A percentile compares a stretch with the other conserved stretches of the same genome.
Evolutionary conservation across 768 basidiomycete genomes (phyloP).

Genomic region (Gymnopilus junonius): DNA sequence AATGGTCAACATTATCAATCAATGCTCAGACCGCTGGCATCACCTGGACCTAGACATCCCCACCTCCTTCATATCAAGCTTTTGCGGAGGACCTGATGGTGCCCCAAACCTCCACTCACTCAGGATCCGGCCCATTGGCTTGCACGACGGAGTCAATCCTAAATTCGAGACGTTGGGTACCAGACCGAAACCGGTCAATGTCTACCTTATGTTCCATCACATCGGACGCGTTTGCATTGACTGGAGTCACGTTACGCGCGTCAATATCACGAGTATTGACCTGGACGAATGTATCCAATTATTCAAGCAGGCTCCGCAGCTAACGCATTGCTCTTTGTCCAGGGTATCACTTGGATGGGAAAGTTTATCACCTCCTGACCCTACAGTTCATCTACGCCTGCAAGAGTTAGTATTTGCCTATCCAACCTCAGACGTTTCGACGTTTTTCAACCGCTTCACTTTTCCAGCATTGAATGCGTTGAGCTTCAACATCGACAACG

Average conservation of each 20-base stretch:
- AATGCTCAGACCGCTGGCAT: background rate
- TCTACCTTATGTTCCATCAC: background rate
- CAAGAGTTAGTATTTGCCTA: background rate
- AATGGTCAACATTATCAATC: background rate
- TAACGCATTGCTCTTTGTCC: background rate
- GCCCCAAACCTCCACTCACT: background rate
- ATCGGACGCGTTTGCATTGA: background rate
- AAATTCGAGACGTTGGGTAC: background rate
- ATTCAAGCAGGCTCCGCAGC: background rate
- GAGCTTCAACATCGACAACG: background rate
- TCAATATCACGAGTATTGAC: background rate
- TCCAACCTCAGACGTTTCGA: background rate
- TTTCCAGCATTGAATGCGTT: background rate
- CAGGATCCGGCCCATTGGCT: background rate
- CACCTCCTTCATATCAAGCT: background rate
- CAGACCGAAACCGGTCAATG: background rate
- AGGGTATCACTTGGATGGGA: background rate
- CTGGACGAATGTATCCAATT: background rate
- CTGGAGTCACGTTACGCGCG: background rate
- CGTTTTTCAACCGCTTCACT: background rate
- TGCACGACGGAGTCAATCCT: background rate
- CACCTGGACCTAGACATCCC: background rate
- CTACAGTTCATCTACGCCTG: background rate
- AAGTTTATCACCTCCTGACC: background rate
- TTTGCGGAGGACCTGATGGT: background rate